Evolutionary conservation across 208 protist genomes (phyloP).

Genomic region (Crithidia thermophila): DNA sequence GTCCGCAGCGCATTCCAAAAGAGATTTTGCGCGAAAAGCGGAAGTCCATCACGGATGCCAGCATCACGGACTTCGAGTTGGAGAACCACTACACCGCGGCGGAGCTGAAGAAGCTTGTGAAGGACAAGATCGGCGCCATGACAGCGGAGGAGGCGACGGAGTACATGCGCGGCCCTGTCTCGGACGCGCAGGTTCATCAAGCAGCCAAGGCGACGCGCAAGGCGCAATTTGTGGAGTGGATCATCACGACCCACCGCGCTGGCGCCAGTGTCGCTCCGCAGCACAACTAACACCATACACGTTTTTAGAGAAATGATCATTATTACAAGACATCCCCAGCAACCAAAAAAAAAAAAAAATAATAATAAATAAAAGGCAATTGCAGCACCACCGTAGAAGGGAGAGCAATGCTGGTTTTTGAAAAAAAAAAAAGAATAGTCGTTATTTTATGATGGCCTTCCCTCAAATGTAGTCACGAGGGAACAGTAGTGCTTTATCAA

Average conservation of each 20-base stretch:
- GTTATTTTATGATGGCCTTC: no score
- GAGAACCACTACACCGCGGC: conserved; percentile 75
- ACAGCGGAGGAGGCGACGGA: conserved; percentile 5
- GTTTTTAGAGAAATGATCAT: no score
- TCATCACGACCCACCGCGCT: conserved; percentile 10
- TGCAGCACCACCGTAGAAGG: no score
- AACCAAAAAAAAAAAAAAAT: no score
- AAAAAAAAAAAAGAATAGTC: no score
- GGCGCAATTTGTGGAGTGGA: conserved; percentile 32
- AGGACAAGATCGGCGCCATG: conserved; percentile 31
- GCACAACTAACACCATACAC: no score
- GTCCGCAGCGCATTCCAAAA: conserved; percentile 60
- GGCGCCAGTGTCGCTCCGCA: no score
- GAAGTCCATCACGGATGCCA: conserved; percentile 41
- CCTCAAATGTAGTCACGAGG: no score
- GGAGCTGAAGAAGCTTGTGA: conserved; percentile 59
- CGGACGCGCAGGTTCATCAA: conserved; percentile 9
- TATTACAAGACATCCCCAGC: no score
- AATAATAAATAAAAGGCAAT: no score
- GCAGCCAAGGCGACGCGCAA: conserved; percentile 27
- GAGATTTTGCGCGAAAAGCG: conserved; percentile 60
- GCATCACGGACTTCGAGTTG: conserved; percentile 79
- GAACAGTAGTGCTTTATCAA: no score
- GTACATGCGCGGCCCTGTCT: conserved; percentile 7
- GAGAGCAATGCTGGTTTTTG: no score